These are phyloP conservation scores for Gnaphalium uliginosum DNA, from an alignment of 129 eudicot genomes.

Conservation along the genomic window DNA sequence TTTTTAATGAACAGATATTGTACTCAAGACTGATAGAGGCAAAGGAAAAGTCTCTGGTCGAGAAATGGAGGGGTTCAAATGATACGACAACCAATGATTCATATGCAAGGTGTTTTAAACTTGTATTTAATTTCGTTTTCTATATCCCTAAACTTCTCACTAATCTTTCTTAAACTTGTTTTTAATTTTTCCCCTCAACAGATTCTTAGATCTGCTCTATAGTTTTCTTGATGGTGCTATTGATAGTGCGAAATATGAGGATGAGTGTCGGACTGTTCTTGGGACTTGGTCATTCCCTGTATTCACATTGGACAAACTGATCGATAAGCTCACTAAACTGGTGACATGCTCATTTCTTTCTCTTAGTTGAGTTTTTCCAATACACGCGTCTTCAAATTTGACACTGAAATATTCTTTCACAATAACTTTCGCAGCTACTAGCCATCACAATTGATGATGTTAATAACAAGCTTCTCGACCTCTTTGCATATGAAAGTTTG, in stretches of 20 bases:
- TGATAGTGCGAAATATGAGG: constrained; percentile 90
- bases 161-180: constrained; percentile 12
- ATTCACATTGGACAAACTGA: constrained; percentile 94
- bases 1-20: constrained; percentile 53
- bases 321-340: constrained; percentile 81
- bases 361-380: background rate
- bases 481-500: constrained; percentile 75
- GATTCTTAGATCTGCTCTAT: constrained; percentile 75
- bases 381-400: background rate
- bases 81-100: constrained; percentile 61
- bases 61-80: constrained; percentile 78
- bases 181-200: constrained; percentile 27
- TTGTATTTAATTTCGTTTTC: constrained; percentile 6
- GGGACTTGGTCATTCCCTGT: constrained; percentile 91
- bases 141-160: constrained; percentile 12
- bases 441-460: constrained; percentile 69
- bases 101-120: constrained; percentile 61
- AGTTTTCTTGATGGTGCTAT: constrained; percentile 86
- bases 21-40: constrained; percentile 86
- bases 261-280: constrained; percentile 89
- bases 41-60: constrained; percentile 66
- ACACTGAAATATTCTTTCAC: background rate
- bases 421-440: constrained; percentile 56
- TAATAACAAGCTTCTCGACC: constrained; percentile 83
- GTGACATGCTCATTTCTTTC: constrained; percentile 34